Evolutionary conservation across 2,329 filamentous ascomycete species (phyloP), one percentile per base, ranked within the genome.

Genomic region (Colletotrichum cordylinicola): DNA sequence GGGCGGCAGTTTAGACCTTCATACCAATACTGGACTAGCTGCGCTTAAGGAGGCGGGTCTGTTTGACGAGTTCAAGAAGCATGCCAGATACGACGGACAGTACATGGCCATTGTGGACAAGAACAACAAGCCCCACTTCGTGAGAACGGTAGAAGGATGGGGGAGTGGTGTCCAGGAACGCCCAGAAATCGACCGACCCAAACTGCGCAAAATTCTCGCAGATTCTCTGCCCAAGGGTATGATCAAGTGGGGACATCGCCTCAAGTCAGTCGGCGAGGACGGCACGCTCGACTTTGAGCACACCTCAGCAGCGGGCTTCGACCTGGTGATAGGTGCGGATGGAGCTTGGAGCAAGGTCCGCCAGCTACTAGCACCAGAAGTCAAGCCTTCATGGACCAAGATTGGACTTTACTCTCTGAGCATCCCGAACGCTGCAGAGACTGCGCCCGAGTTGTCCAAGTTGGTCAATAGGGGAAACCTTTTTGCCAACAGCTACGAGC

Each of bases 1-100:
- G 79, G 90, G 90, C 37, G 90, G 90, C 10, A 88, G 84, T 6
- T 85, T 92, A 4, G 90, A 92, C 78, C 81, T 92, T 10, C 90
- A 92, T 77, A 86, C 86, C 0, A 77, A 82, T 4, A 88, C 87
- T 2, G 90, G 90, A 1, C 86, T 91, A 37, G 82, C 84, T 6
- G 90, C 90, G 1, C 79, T 92, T 64, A 86, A 86, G 68, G 86
- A 88, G 72, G 88, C 89, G 6, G 86, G 85, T 0, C 81, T 92
- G 8, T 89, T 84, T 80, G 85, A 88, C 1, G 83, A 87, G 37
- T 92, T 91, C 80, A 78, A 84, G n/a, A 83, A 86, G 75, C 77
- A 87, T 68, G 88, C 88, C 3, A 87, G 90, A 52, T 89, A 88
- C 58, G 89, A 91, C 76, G 86, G 87, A 71, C 89, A 91, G 70